These are phyloP conservation scores for Mentha longifolia DNA, from an alignment of 257 asterid genomes.

Conservation along the genomic window DNA sequence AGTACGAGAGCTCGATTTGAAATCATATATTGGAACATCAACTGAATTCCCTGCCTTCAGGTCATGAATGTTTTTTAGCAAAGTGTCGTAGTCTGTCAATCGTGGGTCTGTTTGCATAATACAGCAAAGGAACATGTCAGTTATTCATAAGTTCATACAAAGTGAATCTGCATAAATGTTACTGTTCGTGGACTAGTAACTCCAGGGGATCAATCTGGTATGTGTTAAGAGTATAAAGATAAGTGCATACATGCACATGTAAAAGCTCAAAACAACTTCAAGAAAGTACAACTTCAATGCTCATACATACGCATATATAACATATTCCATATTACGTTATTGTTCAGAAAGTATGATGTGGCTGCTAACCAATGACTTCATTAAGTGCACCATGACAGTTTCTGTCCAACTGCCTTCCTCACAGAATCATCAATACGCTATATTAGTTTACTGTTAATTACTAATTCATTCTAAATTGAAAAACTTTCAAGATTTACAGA, in stretches of 20 bases:
- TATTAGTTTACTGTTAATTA: not conserved
- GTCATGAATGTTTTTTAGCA: conserved; percentile 85
- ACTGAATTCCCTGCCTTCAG: conserved; percentile 73
- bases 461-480: not conserved
- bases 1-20: conserved; percentile 91
- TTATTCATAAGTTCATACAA: not conserved
- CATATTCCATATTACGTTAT: not conserved
- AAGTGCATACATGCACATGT: not conserved
- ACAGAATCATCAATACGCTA: not conserved
- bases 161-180: conserved; percentile 8
- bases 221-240: no score
- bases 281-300: not conserved
- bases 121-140: conserved; percentile 31
- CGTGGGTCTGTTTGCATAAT: conserved; percentile 79
- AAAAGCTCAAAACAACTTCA: conserved; percentile 1
- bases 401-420: not conserved
- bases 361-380: not conserved
- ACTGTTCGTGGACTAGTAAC: conserved; percentile 20
- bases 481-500: not conserved
- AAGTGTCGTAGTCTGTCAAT: conserved; percentile 92
- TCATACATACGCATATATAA: not conserved
- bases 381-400: not conserved
- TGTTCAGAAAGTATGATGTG: not conserved
- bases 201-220: conserved; percentile 10
- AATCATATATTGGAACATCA: conserved; percentile 94